Conservation (phyloP, 345 rosid species). For the Raphanus raphanistrum region DNA sequence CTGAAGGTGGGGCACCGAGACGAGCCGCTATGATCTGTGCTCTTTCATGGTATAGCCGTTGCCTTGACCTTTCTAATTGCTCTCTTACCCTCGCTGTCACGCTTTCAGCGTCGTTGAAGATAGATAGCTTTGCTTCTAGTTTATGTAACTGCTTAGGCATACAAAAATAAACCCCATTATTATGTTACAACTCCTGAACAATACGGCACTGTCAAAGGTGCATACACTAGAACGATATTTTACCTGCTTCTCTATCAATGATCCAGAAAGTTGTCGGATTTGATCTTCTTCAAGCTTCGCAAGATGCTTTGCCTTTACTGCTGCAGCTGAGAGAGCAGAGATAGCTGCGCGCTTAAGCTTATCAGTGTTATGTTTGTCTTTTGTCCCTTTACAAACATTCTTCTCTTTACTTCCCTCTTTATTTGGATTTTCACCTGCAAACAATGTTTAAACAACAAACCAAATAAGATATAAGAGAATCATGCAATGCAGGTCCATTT, state of each 20-base stretch:
- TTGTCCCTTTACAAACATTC: conserved; percentile 41
- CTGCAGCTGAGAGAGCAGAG: conserved; percentile 89
- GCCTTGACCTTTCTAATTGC: conserved; percentile 90
- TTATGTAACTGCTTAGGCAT: conserved; percentile 64
- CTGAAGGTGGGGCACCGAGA: conserved; percentile 64
- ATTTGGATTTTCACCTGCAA: conserved; percentile 38
- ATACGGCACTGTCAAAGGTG: conserved; percentile 2
- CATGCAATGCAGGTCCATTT: conserved; percentile 3
- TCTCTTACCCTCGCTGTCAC: conserved; percentile 69
- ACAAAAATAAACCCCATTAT: background rate
- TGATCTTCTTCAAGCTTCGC: conserved; percentile 86
- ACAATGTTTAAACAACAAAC: conserved; percentile 2
- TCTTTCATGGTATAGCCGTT: conserved; percentile 85
- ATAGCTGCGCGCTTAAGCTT: conserved; percentile 76
- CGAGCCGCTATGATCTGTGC: conserved; percentile 93
- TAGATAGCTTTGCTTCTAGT: conserved; percentile 77
- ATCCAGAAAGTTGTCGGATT: conserved; percentile 69
- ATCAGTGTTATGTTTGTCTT: conserved; percentile 50
- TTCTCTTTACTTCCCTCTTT: conserved; percentile 46
- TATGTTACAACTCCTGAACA: conserved; percentile 2
- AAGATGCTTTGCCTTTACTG: conserved; percentile 86
- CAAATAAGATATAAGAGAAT: conserved; percentile 11
- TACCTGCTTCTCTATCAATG: conserved; percentile 90
- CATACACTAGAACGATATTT: conserved; percentile 2
- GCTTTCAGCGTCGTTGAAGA: conserved; percentile 78